A percentile compares a stretch with the other conserved stretches of the same genome.
Conservation (phyloP, 169 alveolate species). For the Plasmodium reichenowi region DNA sequence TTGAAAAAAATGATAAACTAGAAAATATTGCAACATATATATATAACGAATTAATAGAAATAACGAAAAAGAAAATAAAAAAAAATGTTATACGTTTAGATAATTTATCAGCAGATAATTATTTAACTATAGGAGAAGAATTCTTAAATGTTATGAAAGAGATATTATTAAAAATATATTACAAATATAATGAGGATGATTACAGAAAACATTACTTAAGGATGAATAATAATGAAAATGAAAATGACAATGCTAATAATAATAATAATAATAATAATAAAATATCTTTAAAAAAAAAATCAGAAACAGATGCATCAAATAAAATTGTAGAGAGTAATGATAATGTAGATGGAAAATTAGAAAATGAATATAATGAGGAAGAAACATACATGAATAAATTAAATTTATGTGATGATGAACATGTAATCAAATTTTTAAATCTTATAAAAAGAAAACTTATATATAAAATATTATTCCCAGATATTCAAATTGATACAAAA, state of each 20-base stretch:
- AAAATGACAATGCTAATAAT: not conserved
- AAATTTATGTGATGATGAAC: conserved; percentile 36
- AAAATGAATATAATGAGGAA: not conserved
- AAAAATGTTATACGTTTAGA: conserved; percentile 47
- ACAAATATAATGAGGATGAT: conserved; percentile 19
- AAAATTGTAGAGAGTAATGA: not conserved
- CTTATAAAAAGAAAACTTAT: conserved; percentile 40
- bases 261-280: not conserved
- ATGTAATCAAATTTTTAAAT: conserved; percentile 26
- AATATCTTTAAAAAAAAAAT: not conserved
- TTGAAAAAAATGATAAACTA: conserved; percentile 33
- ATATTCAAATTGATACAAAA: conserved; percentile 25
- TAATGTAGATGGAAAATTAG: not conserved
- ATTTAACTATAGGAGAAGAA: conserved; percentile 52
- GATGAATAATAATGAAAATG: not conserved
- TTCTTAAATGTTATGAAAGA: conserved; percentile 45
- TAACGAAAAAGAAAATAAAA: conserved; percentile 60
- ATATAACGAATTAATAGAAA: conserved; percentile 50
- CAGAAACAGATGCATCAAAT: not conserved
- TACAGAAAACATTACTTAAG: not conserved
- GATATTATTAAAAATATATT: conserved; percentile 16
- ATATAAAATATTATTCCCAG: conserved; percentile 49
- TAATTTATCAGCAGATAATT: conserved; percentile 5
- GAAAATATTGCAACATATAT: conserved; percentile 36
- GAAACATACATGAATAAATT: not conserved